phyloP scores from a whole-genome alignment of 257 asterid genomes.

The Solanum chmielewskii region DNA sequence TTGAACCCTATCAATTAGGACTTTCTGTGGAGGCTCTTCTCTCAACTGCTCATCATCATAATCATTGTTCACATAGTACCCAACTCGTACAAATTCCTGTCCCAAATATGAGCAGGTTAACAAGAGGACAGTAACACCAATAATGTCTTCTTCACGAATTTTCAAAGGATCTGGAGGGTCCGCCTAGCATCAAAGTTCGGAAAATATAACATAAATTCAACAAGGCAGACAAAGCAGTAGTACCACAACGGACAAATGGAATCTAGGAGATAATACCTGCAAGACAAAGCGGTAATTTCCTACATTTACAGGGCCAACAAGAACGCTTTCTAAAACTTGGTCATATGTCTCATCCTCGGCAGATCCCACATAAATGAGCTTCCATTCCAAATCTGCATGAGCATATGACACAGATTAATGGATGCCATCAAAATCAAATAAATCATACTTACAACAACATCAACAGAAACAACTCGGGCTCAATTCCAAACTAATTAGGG shows the following conservation, averaged over 20 bases:
- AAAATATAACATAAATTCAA: not conserved
- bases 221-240: not conserved
- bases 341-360: conserved; percentile 97
- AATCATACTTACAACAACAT: not conserved
- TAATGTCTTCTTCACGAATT: conserved; percentile 91
- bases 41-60: conserved; percentile 74
- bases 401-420: not conserved
- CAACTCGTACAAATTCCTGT: conserved; percentile 91
- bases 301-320: conserved; percentile 95
- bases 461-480: not conserved
- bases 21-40: conserved; percentile 86
- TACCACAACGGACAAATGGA: not conserved
- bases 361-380: conserved; percentile 93
- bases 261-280: conserved; percentile 40
- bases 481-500: not conserved
- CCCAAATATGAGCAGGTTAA: conserved; percentile 88
- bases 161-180: conserved; percentile 94
- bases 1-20: conserved; percentile 69
- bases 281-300: conserved; percentile 88
- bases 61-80: conserved; percentile 90
- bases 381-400: conserved; percentile 95
- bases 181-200: conserved; percentile 37
- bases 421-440: not conserved
- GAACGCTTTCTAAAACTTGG: conserved; percentile 93
- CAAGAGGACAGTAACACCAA: conserved; percentile 90